Evolutionary conservation across 192 early-diverging fungal genomes (phyloP), one percentile per base, ranked within the genome.

Genomic region (Spizellomyces punctatus): DNA sequence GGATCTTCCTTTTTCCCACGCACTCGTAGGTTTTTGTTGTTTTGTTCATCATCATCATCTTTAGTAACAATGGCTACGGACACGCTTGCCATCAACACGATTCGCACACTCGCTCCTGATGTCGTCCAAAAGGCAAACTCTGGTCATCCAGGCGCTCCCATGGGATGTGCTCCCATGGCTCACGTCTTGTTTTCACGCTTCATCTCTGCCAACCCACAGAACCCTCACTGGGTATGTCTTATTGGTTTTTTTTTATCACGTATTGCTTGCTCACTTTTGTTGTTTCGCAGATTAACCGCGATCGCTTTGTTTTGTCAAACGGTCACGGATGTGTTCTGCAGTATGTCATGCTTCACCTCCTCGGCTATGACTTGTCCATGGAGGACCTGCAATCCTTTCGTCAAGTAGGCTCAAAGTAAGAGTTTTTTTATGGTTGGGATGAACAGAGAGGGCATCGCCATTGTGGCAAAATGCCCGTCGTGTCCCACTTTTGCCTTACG

Each of bases 221-320:
- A 96, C 82, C 92, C 94, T 69, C 74, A 89, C 63, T 98, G 96
- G 95, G 89, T 90, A 83, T 66, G 81, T 85, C 8, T 6, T 22
- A 10, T 21, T 19, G 0, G 5, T 17, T 41, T 54, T 12, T 0
- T 36, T 36, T 36, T 36, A 36, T 36, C 3, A 36, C 3, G n/a
- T 36, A 61, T 41, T 14, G 9, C 59, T 10, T 17, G 10, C 42
- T 61, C 14, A 41, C 36, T 41, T 6, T 42, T 16, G 5, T 22
- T 22, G 4, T 16, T 19, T 17, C 5, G 42, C 17, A 90, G 89
- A 76, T 92, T 71, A 96, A 95, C 80, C 92, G 95, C 57, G 96
- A 99, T 79, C 94, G 97, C 44, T 99, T 99, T 69, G 92, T 99
- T 16, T 86, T 99, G 66, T 98, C 96, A 56, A 97, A 97, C 81